Percentiles rank a stretch among this genome's conserved stretches.
phyloP scores from a whole-genome alignment of 768 basidiomycete genomes.

The Phanerochaete sordida region DNA sequence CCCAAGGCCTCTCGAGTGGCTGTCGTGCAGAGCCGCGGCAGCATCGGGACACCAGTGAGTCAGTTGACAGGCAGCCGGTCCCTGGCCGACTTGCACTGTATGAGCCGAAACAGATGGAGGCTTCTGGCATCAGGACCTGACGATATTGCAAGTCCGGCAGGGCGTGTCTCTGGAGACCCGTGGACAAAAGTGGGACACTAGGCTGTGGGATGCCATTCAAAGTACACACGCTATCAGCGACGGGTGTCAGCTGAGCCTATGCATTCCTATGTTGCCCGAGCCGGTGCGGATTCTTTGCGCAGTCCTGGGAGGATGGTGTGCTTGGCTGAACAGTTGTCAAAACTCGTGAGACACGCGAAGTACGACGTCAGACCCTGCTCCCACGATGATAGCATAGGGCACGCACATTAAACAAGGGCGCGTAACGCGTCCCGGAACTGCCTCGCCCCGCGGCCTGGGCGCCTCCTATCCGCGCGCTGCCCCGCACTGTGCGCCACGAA shows the following conservation, averaged over 20 bases:
- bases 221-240: conserved; percentile 7
- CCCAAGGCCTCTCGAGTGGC: background rate
- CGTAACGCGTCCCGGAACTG: background rate
- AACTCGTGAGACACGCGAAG: background rate
- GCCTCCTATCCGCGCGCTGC: background rate
- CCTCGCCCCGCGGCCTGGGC: background rate
- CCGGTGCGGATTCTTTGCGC: background rate
- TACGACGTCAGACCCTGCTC: background rate
- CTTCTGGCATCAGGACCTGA: background rate
- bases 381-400: background rate
- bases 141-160: background rate
- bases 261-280: background rate
- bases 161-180: background rate
- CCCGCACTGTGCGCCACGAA: background rate
- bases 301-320: background rate
- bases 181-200: conserved; percentile 1
- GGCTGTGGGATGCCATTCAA: background rate
- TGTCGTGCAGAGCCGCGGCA: background rate
- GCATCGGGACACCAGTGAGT: background rate
- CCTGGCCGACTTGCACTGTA: background rate
- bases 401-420: background rate
- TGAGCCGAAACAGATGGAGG: background rate
- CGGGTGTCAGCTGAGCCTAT: conserved; percentile 5
- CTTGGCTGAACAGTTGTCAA: background rate
- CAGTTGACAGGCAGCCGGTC: conserved; percentile 1